Evolutionary conservation across 495 filamentous ascomycete genomes (phyloP), one percentile per base, ranked within the genome.

Genomic region (Apiosordaria backusii): DNA sequence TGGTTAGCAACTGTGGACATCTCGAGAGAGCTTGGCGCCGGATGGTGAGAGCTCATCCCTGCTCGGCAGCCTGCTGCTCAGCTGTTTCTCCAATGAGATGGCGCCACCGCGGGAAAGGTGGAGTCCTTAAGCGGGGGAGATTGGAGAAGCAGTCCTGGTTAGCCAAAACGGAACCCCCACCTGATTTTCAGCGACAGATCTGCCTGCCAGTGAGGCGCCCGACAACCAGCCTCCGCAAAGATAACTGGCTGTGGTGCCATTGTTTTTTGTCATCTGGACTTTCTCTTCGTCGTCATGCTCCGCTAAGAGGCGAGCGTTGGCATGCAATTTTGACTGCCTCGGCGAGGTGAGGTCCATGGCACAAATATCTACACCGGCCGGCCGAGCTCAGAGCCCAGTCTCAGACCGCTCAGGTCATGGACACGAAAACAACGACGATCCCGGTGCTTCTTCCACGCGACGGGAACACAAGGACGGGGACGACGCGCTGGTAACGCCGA

Each of bases 341-440:
- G 10, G 52, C 21, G 52, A 21, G 52, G 15, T 25, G 23, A 60
- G 4, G 61, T 57, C 50, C 18, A 64, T 61, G 40, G 62, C 27
- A n/a, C 26, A 15, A 1, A 53, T 19, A n/a, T 62, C 40, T 60
- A 25, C 16, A 29, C 62, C 62, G 58, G 66, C 52, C 62, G 50
- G 62, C 66, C 62, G 62, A 35, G 52, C 57, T 61, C 57, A 68
- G 53, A 52, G 62, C 58, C 52, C 58, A 50, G 3, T 25, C 63
- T 45, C 35, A 45, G 35, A 45, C 35, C 35, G 35, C 35, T 18
- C 35, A 45, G 35, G 35, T 13, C 35, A 45, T 45, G 10, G 35
- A 7, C 35, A 45, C 35, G 9, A 45, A 45, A 45, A 45, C 35
- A 45, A 45, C 35, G 10, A 45, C 35, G 10, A 35, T n/a, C n/a